phyloP scores from a whole-genome alignment of 148 eudicot genomes.

The Drosera capensis region DNA sequence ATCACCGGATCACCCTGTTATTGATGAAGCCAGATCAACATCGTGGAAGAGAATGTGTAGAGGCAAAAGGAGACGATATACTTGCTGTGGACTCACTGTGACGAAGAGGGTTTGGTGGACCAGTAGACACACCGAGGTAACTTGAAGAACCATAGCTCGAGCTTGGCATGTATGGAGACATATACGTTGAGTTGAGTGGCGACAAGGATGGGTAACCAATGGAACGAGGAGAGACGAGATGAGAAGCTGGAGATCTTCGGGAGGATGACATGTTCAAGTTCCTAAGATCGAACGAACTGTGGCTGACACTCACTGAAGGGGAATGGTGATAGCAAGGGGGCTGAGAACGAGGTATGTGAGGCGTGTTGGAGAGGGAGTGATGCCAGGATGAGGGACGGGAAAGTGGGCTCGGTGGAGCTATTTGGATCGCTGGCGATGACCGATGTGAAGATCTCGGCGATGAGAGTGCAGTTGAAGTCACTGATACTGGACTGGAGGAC shows the following conservation, averaged over 20 bases:
- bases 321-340: conserved; percentile 30
- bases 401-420: conserved; percentile 23
- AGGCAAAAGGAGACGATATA: conserved; percentile 57
- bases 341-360: conserved; percentile 30
- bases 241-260: conserved; percentile 39
- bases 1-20: too few relatives aligned
- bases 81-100: conserved; percentile 52
- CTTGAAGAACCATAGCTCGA: conserved; percentile 41
- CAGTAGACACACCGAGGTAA: conserved; percentile 41
- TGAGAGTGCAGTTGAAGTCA: conserved; percentile 31
- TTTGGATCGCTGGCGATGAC: conserved; percentile 55
- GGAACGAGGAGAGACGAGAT: conserved; percentile 35
- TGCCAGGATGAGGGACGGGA: conserved; percentile 26
- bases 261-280: conserved; percentile 30
- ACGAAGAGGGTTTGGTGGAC: conserved; percentile 35
- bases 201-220: conserved; percentile 43
- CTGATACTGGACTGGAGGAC: conserved; percentile 33
- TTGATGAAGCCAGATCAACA: too few relatives aligned
- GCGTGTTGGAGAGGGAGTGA: conserved; percentile 32
- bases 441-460: conserved; percentile 30
- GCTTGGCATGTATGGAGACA: conserved; percentile 37
- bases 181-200: conserved; percentile 28
- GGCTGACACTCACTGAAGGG: conserved; percentile 37
- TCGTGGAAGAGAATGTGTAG: too few relatives aligned
- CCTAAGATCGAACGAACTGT: conserved; percentile 54